Evolutionary conservation across 495 filamentous ascomycete genomes (phyloP).

Genomic region (Darksidea phi): DNA sequence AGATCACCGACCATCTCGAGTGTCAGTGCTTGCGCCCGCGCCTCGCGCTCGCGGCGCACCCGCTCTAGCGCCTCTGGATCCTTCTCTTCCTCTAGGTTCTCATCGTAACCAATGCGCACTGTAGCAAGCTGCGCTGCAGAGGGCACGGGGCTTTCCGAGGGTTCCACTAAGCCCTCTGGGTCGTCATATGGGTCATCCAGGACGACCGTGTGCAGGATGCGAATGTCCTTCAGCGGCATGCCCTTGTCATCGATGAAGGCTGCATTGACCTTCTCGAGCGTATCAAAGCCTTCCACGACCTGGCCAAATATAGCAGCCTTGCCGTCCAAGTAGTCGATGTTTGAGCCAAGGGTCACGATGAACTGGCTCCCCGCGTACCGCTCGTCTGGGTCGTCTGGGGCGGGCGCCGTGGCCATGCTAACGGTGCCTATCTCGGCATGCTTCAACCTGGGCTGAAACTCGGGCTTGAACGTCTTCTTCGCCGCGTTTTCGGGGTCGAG

Average conservation of each 20-base stretch:
- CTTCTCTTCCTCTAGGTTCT: constrained; percentile 71
- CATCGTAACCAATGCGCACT: constrained; percentile 86
- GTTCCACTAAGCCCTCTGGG: constrained; percentile 69
- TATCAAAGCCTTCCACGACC: constrained; percentile 91
- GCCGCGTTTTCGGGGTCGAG: constrained; percentile 60
- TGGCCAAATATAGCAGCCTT: constrained; percentile 93
- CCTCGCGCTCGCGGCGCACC: constrained; percentile 81
- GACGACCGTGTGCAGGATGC: constrained; percentile 84
- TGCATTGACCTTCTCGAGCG: constrained; percentile 87
- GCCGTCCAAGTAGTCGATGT: constrained; percentile 83
- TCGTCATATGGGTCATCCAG: constrained; percentile 88
- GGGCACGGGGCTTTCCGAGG: constrained; percentile 76
- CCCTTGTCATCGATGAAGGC: constrained; percentile 81
- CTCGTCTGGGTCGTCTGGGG: constrained; percentile 73
- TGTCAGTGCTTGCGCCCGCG: constrained; percentile 88
- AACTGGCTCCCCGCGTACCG: constrained; percentile 85
- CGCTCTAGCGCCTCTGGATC: constrained; percentile 78
- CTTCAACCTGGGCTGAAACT: constrained; percentile 79
- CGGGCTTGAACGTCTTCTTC: constrained; percentile 76
- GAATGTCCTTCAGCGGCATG: constrained; percentile 84
- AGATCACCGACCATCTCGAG: constrained; percentile 98
- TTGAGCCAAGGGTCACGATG: constrained; percentile 81
- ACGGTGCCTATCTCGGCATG: constrained; percentile 85
- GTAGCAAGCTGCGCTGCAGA: constrained; percentile 84
- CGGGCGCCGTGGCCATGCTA: constrained; percentile 86